These are phyloP conservation scores for Saraca asoca DNA, from an alignment of 331 rosid genomes.

Conservation along the genomic window DNA sequence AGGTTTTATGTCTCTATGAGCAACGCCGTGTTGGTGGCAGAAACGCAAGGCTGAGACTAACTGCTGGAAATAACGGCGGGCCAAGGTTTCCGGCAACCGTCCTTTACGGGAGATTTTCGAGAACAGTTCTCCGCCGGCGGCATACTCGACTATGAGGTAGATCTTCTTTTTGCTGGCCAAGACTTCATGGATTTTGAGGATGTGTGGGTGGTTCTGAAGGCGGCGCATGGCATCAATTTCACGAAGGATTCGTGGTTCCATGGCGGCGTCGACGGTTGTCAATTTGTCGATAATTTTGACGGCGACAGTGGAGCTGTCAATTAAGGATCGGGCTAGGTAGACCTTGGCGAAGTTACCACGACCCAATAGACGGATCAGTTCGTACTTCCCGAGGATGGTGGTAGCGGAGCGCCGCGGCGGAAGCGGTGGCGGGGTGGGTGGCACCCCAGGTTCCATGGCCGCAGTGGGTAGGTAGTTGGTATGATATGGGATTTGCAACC, in stretches of 20 bases:
- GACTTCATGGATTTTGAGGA: constrained; percentile 78
- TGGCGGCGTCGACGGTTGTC: constrained; percentile 49
- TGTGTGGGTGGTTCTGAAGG: constrained; percentile 68
- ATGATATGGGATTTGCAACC: background rate
- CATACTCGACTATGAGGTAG: constrained; percentile 76
- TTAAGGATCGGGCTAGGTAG: constrained; percentile 57
- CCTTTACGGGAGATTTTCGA: constrained; percentile 55
- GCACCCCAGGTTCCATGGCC: constrained; percentile 55
- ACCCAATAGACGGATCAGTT: constrained; percentile 58
- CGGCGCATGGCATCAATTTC: constrained; percentile 89
- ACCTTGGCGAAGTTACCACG: constrained; percentile 93
- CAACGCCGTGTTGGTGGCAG: constrained; percentile 81
- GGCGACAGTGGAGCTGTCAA: constrained; percentile 64
- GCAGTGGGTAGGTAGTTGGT: background rate
- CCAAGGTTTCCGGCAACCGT: constrained; percentile 41
- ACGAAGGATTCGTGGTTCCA: constrained; percentile 71
- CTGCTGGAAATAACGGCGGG: constrained; percentile 70
- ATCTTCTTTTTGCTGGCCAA: constrained; percentile 81
- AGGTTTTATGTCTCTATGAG: constrained; percentile 88
- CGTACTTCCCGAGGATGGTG: constrained; percentile 66
- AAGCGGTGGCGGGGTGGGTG: constrained; percentile 8
- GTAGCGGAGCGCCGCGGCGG: constrained; percentile 21
- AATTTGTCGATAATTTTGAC: constrained; percentile 74
- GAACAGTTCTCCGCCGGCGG: constrained; percentile 81
- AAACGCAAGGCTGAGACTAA: constrained; percentile 69